Base-by-base conservation (phyloP, 2,329 filamentous ascomycete genomes). In the Penicillium palitans region DNA sequence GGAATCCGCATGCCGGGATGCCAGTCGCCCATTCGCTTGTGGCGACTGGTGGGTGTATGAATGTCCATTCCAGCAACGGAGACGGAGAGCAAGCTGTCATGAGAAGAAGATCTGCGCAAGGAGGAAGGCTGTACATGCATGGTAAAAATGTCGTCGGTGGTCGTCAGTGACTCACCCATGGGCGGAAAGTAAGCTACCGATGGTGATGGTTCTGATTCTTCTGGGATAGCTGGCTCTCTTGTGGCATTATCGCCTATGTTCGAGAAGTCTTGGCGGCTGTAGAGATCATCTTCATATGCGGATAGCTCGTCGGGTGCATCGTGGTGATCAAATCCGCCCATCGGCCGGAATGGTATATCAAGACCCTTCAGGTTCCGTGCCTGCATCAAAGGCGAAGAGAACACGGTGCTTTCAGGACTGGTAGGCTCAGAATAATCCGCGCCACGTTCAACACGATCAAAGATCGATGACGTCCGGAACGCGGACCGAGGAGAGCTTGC, bases 61-160 rank as follows among this genome's bases (percentile, higher is more conserved):
- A 96, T 96, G 70, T 97, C 93, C 72, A 96, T 88, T 2, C 91
- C 92, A 0, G 88, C 86, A 2, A 96, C 83, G 0, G 93, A 97
- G 65, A 96, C 83, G 0, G 93, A 97, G 65, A 97, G 84, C 61
- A 97, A 87, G 19, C 91, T 96, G 72, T 97, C 93, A 66, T 96
- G 91, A 1, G 93, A 96, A 2, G 86, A 72, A 3, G 86, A 82
- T 33, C 89, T 87, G 41, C 85, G 89, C 4, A 93, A 74, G 2
- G 75, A 74, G 53, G 76, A 78, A 74, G 65, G 69, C 42, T 66
- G 68, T 29, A 65, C 58, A 19, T 64, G 60, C 25, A 64, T 55
- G 15, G 52, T 55, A 21, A 67, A 66, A 17, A 72, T 66, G 3
- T 71, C 61, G 53, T 68, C 69, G 24, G 53, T 44, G 7, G 61